phyloP scores from a whole-genome alignment of 1,139 yeast genomes.

The Candida smagusa region DNA sequence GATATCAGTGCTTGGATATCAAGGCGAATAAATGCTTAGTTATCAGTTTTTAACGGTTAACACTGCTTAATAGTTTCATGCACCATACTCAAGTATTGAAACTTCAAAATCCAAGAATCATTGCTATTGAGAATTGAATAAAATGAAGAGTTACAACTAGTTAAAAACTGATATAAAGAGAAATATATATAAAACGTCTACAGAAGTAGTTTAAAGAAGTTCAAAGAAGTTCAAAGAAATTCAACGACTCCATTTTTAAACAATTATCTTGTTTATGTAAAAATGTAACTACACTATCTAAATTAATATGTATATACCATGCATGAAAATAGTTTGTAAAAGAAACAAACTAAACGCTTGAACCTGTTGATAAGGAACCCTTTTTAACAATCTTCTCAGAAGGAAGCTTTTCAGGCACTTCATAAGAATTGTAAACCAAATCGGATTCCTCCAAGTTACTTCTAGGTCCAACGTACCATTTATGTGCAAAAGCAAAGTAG shows the following conservation, averaged over 20 bases:
- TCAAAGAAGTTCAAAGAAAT: not conserved
- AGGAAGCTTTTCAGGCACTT: slow-evolving; percentile 1
- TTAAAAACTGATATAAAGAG: not conserved
- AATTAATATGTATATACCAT: not conserved
- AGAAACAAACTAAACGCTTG: not conserved
- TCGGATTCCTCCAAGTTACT: slow-evolving; percentile 48
- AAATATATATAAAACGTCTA: not conserved
- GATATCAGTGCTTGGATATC: no score
- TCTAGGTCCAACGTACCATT: slow-evolving; percentile 68
- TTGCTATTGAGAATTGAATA: no score
- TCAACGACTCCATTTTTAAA: not conserved
- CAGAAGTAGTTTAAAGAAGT: not conserved
- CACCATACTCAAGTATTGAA: no score
- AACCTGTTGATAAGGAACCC: not conserved
- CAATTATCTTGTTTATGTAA: not conserved
- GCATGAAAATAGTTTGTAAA: not conserved
- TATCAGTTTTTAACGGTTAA: no score
- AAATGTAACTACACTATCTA: not conserved
- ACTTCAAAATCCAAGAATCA: no score
- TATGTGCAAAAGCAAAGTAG: slow-evolving; percentile 57
- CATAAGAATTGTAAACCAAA: slow-evolving; percentile 5
- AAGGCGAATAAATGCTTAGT: no score
- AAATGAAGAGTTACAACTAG: not conserved
- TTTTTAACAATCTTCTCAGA: not conserved
- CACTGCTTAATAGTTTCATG: no score